Evolutionary conservation across 371 early-diverging fungal species (phyloP), one percentile per base, ranked within the genome.

Genomic region (Actinomortierella wolfii): DNA sequence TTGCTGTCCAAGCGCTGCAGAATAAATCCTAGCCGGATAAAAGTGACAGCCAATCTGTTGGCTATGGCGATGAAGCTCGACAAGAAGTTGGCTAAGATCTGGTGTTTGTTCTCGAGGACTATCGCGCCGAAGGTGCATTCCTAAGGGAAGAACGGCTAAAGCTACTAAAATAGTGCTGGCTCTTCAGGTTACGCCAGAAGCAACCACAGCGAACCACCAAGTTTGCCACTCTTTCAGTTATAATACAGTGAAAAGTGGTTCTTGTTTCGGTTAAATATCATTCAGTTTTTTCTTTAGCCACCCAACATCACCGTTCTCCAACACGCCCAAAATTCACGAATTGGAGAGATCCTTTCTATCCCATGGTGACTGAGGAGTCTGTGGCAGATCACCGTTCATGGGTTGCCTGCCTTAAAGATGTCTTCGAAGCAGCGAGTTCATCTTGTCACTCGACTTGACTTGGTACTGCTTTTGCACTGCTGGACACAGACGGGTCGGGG

Each of bases 261-360:
- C 51, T 51, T 28, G 51, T 51, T 34, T 51, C 51, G 29, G 51
- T 51, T 51, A 51, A 51, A 51, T 28, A 51, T 34, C 51, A 51
- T 51, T 25, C 29, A n/a, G n/a, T n/a, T n/a, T 28, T 29, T 28
- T 51, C 29, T 28, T 34, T 29, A 34, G 51, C 29, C 29, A n/a
- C 51, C 51, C 51, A 34, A 51, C 18, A 51, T 51, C 51, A 51
- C 51, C 26, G 29, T 51, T 51, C 29, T 51, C 51, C 29, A 51
- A 51, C 51, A 51, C 25, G 29, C 18, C 51, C 29, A 51, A 51
- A 51, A 51, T 26, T 25, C 29, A 25, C 51, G 51, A 51, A 28
- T 29, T n/a, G n/a, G 29, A 51, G 51, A 51, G 51, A 51, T 18
- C 51, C 51, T n/a, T 28, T 51, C 51, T 51, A 51, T 34, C 51